Base-by-base conservation (phyloP, 352 stramenopile species). In the Globisporangium megalacanthum region DNA sequence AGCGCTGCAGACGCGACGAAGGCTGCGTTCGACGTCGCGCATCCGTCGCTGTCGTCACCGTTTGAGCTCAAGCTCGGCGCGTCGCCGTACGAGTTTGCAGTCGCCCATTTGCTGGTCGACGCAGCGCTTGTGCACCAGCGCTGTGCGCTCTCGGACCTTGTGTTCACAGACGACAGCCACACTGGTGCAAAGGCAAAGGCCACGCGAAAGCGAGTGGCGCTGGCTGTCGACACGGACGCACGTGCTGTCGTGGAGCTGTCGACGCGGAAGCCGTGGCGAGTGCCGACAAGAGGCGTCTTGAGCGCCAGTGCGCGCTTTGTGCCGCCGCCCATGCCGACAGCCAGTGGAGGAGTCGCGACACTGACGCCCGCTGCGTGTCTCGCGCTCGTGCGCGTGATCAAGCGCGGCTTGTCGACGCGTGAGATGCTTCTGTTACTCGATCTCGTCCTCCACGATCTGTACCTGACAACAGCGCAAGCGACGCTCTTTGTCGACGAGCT, bases 81-180 rank as follows among this genome's bases (percentile, higher is more conserved):
- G 14, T 88, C 80, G 6, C 80, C 80, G 5, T 91, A 88, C 37
- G 73, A 77, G 5, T 86, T 75, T 33, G 80, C 75, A 6, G 76
- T 88, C 4, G 80, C 78, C 13, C 73, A 65, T 51, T 64, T 88
- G 56, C 56, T 91, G 4, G 56, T 88, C 10, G 74, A 84, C 25
- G 64, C 74, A 0, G 66, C 73, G 10, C 37, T 83, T 1, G 10
- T 69, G 37, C 65, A 78, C 51, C 48, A 58, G 1, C 70, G 76
- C 1, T 88, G 77, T 35, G 14, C 50, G 9, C 65, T 91, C 3
- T 70, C 72, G 1, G 74, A 88, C 1, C 48, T 88, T 17, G 69
- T 63, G 1, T 85, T 84, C 46, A 61, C 67, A 0, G 77, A 71
- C 35, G 58, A 66, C 25, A 29, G 25, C 25, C 25, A 29, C 25